A percentile compares a stretch with the other conserved stretches of the same genome.
Evolutionary conservation across 805 yeast species (phyloP).

Genomic region (Candida maesae): DNA sequence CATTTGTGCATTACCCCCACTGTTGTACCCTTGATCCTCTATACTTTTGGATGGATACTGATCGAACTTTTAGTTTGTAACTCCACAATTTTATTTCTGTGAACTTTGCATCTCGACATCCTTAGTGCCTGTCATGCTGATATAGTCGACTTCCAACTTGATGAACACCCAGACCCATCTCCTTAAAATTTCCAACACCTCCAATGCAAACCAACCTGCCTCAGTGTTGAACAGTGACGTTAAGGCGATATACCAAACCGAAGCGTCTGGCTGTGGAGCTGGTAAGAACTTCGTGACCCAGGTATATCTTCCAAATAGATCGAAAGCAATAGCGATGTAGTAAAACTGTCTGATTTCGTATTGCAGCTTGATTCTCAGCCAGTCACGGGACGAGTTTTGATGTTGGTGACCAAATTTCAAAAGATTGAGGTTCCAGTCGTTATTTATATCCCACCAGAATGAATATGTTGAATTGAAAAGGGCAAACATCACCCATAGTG

Average conservation of each 20-base stretch:
- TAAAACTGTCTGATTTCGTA: conserved; percentile 36
- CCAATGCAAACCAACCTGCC: conserved; percentile 62
- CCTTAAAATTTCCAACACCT: conserved; percentile 71
- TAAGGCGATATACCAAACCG: conserved; percentile 9
- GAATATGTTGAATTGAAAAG: conserved; percentile 71
- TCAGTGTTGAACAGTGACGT: conserved; percentile 31
- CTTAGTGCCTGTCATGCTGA: conserved; percentile 5
- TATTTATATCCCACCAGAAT: conserved; percentile 82
- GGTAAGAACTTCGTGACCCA: conserved; percentile 62
- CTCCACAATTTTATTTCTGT: background rate
- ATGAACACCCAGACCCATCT: conserved; percentile 89
- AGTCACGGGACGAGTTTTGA: background rate
- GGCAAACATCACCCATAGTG: conserved; percentile 36
- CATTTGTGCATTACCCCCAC: no score
- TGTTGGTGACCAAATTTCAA: conserved; percentile 33
- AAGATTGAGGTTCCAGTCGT: conserved; percentile 73
- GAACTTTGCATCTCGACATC: conserved; percentile 12
- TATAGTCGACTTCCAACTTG: conserved; percentile 71
- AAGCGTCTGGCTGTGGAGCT: conserved; percentile 1
- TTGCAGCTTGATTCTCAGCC: conserved; percentile 8
- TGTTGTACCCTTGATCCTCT: no score
- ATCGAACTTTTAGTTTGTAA: no score
- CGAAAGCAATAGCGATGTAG: conserved; percentile 52
- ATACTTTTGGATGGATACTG: no score
- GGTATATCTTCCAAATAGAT: conserved; percentile 64